Evolutionary conservation across 1,139 yeast species (phyloP), one percentile per base, ranked within the genome.

Genomic region (Magnusiomyces fungicola): DNA sequence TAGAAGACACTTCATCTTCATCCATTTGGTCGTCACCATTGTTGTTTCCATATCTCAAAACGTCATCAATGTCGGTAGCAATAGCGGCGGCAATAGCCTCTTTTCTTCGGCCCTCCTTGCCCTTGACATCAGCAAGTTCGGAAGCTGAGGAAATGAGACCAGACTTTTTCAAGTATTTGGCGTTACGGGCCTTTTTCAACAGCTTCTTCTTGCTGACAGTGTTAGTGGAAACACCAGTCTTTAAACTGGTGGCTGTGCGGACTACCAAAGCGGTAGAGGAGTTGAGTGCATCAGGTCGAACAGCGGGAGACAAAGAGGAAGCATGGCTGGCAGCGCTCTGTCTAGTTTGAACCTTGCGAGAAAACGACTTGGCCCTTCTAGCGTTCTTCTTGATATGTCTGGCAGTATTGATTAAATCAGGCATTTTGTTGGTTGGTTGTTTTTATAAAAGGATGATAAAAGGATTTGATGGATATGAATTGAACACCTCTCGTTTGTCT

Each of bases 21-120:
- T 24, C 34, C 30, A 53, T 56, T 18, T 51, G 58, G 23, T 58
- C 58, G 49, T 64, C 68, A 71, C 75, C 30, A n/a, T 27, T 39
- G 12, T 24, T 12, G 12, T 16, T 14, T n/a, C 27, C 38, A 9
- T 32, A 22, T 16, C 37, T 18, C 19, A 32, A 18, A 42, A 21
- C 37, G 23, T 34, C 38, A 18, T 30, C 45, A 14, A 21, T 7
- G 29, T 30, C 30, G 27, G 24, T 42, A 3, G 45, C 45, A 18
- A 32, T 25, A 32, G 45, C 45, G n/a, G 37, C 45, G 6, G 37
- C 37, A 14, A 32, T 23, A 3, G 37, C 37, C 12, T 32, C 38
- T 16, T 39, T 39, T 3, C 43, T 18, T 7, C 43, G 29, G 16
- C 30, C 43, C 21, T 39, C 30, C 16, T 24, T 24, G 43, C 43